Evolutionary conservation across 345 rosid species (phyloP), one percentile per base, ranked within the genome.

Genomic region (Triadica sebifera): DNA sequence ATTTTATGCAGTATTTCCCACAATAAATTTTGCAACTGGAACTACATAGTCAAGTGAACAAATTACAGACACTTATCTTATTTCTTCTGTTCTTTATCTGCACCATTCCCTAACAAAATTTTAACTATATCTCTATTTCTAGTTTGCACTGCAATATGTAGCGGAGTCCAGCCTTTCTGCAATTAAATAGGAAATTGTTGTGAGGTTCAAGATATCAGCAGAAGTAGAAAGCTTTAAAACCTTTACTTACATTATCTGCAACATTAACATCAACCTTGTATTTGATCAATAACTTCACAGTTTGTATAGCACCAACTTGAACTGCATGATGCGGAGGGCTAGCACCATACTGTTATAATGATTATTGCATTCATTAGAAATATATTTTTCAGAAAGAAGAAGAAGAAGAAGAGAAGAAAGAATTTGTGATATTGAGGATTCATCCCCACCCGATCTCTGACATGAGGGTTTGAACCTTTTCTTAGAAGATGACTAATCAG

Each of bases 131-230:
- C 85, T 72, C 97, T 83, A 62, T 88, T 92, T 74, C 98, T 87
- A 81, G 90, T 89, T 80, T 92, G 98, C 20, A 91, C 89, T 37
- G 97, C 97, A 49, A 94, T 78, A 63, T 92, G 98, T 86, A 94
- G 78, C 3, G 97, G 97, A 76, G 97, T 94, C 99, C 99, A 95
- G 69, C 99, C 97, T 77, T 90, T 94, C 98, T 94, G 87, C 51
- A 73, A 43, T 81, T 74, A 58, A 45, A 16, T 15, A 66, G 4
- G 37, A 50, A 37, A 53, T 60, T 50, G 73, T 51, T 71, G 29
- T 65, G 74, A 75, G 24, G 39, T 39, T 24, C 52, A 71, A 70
- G 24, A 69, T 50, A 75, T 68, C 50, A 60, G 45, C 47, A 39
- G 20, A 65, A 15, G 29, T 16, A 62, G 5, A 65, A 69, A 62